Evolutionary conservation across 129 eudicot genomes (phyloP), one percentile per base, ranked within the genome.

Genomic region (Flaveria bidentis): DNA sequence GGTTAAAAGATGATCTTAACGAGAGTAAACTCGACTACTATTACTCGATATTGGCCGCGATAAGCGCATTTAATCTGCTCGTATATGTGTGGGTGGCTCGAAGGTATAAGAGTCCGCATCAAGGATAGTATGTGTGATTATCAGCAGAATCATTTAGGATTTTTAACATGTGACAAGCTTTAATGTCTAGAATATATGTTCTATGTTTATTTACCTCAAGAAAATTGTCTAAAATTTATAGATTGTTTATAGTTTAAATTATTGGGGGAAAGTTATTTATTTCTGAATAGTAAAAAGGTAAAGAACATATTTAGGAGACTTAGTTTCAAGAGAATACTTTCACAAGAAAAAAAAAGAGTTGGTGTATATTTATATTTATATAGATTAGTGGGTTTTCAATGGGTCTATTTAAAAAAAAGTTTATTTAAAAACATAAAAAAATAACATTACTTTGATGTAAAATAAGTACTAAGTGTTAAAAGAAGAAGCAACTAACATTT

Each of bases 31-130:
- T 88, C 16, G 97, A 91, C 60, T 84, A 85, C 74, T 87, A 85
- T 30, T 91, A 91, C 71, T 80, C 89, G 85, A 72, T 91, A 8
- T 80, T 88, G 80, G 61, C 89, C 1, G 90, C 75, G 28, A 80
- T 89, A 36, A 91, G 89, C 76, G 84, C 61, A 47, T 80, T 89
- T 56, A 91, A 91, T 72, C 84, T 91, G 76, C 64, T 85, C 57
- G 80, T 84, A 20, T 91, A 82, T 18, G 25, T 91, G 14, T 72
- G 67, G 86, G 86, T 91, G 7, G 85, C 97, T 30, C 23, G 85
- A 80, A 42, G 86, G 86, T 91, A 85, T 26, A 91, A 80, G 74
- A 88, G 97, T 22, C 64, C 53, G 53, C 44, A 67, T 63, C 84
- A 74, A 65, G 75, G 63, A 25, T 74, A 69, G 70, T n/a, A 18